A percentile compares a stretch with the other conserved stretches of the same genome.
These are phyloP conservation scores for Hirsutella minnesotensis DNA, from an alignment of 2,329 filamentous ascomycete species.

Conservation along the genomic window DNA sequence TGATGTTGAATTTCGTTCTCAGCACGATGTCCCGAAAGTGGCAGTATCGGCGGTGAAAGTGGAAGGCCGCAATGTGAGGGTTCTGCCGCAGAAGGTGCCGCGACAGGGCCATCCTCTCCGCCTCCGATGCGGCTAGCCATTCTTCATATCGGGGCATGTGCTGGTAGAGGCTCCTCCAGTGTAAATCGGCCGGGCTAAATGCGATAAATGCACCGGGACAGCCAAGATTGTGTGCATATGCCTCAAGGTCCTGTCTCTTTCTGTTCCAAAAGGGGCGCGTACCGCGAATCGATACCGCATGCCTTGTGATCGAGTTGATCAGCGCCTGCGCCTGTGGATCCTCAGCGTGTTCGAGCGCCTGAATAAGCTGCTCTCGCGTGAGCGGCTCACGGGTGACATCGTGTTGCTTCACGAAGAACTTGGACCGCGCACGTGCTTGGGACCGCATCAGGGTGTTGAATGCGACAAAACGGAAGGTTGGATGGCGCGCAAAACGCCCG, in stretches of 20 bases:
- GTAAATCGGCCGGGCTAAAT: no score
- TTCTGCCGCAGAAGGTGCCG: constrained; percentile 2
- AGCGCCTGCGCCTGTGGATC: no score
- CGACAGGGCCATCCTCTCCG: constrained; percentile 2
- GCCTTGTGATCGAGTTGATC: no score
- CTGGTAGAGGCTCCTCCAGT: constrained; percentile 2
- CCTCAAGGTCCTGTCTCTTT: constrained; percentile 1
- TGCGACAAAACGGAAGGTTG: no score
- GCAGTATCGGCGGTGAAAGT: constrained; percentile 3
- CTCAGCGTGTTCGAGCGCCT: no score
- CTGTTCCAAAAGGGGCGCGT: background rate
- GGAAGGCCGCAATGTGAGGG: constrained; percentile 4
- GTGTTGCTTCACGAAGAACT: no score
- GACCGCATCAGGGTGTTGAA: no score
- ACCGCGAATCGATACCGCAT: no score
- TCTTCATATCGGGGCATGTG: constrained; percentile 2
- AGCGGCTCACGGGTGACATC: no score
- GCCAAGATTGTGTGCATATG: constrained; percentile 2
- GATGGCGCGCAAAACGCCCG: no score
- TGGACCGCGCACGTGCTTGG: no score
- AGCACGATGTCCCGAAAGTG: constrained; percentile 2
- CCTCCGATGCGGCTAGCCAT: constrained; percentile 1
- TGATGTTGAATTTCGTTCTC: constrained; percentile 3
- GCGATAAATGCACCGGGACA: constrained; percentile 1
- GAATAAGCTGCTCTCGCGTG: no score